A percentile compares a stretch with the other conserved stretches of the same genome.
These are phyloP conservation scores for Phytophthora uliginosa DNA, from an alignment of 352 stramenopile species.

Conservation along the genomic window DNA sequence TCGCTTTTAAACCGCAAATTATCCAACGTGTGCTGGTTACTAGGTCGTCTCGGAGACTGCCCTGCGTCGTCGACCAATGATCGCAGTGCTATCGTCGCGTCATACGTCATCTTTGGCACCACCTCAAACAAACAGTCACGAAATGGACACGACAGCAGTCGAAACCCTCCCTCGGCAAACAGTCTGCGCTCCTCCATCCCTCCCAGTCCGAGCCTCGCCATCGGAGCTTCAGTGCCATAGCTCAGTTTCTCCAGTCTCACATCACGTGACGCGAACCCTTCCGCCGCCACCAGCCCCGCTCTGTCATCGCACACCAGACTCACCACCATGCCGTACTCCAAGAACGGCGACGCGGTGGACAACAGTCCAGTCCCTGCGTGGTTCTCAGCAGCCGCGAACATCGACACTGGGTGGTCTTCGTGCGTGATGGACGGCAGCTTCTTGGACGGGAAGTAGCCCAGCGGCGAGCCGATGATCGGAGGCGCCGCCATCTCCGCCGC, in stretches of 20 bases:
- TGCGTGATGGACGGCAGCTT: conserved; percentile 44
- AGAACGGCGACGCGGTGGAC: conserved; percentile 47
- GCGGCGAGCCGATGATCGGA: conserved; percentile 46
- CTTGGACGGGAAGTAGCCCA: conserved; percentile 59
- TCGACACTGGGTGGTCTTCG: conserved; percentile 45
- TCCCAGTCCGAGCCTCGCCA: conserved; percentile 56
- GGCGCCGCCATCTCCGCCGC: conserved; percentile 36
- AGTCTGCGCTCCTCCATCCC: conserved; percentile 51
- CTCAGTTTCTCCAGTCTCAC: conserved; percentile 69
- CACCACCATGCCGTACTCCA: conserved; percentile 81
- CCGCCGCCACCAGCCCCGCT: conserved; percentile 57
- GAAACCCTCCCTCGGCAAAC: conserved; percentile 47
- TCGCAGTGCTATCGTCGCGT: conserved; percentile 60
- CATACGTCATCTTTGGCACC: conserved; percentile 81
- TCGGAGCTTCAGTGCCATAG: conserved; percentile 29
- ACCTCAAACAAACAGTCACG: conserved; percentile 81
- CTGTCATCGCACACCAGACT: conserved; percentile 71
- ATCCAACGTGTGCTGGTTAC: conserved; percentile 39
- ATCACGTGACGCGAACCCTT: conserved; percentile 67
- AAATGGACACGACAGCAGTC: conserved; percentile 61
- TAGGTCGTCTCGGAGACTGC: conserved; percentile 14
- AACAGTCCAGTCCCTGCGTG: conserved; percentile 15
- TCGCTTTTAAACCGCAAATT: conserved; percentile 81
- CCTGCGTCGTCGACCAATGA: conserved; percentile 22
- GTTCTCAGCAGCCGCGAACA: conserved; percentile 43